phyloP scores from a whole-genome alignment of 1,139 yeast genomes.

The Martiniozyma asiatica region DNA sequence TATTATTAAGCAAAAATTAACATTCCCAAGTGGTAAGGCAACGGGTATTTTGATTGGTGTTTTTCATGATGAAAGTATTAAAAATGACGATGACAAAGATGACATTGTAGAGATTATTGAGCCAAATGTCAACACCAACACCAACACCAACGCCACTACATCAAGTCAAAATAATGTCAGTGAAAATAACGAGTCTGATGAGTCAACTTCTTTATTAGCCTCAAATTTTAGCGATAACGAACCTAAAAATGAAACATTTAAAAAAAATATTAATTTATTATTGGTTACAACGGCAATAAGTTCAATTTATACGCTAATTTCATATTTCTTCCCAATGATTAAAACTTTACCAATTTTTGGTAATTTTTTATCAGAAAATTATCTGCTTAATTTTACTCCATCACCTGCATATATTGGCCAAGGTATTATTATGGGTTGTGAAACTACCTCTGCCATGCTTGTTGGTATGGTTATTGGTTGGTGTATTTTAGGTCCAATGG shows the following conservation, averaged over 20 bases:
- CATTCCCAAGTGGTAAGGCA: constrained; percentile 93
- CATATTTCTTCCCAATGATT: constrained; percentile 65
- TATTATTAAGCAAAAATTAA: constrained; percentile 69
- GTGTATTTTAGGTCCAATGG: constrained; percentile 78
- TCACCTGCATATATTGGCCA: constrained; percentile 97
- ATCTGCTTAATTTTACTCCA: constrained; percentile 84
- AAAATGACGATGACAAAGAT: constrained; percentile 26
- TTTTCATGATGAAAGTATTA: constrained; percentile 55
- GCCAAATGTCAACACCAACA: background rate
- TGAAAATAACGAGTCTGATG: background rate
- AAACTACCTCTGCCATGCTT: constrained; percentile 84
- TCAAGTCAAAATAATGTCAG: background rate
- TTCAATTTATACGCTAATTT: constrained; percentile 54
- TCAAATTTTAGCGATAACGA: too few relatives aligned
- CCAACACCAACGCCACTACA: background rate
- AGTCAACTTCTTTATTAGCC: background rate
- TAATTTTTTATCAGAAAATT: constrained; percentile 40
- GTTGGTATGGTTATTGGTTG: constrained; percentile 86
- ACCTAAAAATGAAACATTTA: constrained; percentile 28
- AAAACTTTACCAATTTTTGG: constrained; percentile 73
- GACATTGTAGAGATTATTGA: background rate
- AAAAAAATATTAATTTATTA: constrained; percentile 47
- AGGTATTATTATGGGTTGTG: constrained; percentile 94
- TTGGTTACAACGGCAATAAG: constrained; percentile 53
- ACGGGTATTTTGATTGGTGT: constrained; percentile 90